Percentiles rank a stretch among this genome's conserved stretches.
Evolutionary conservation across 768 basidiomycete species (phyloP).

Genomic region (Trichaptum fuscoviolaceum): DNA sequence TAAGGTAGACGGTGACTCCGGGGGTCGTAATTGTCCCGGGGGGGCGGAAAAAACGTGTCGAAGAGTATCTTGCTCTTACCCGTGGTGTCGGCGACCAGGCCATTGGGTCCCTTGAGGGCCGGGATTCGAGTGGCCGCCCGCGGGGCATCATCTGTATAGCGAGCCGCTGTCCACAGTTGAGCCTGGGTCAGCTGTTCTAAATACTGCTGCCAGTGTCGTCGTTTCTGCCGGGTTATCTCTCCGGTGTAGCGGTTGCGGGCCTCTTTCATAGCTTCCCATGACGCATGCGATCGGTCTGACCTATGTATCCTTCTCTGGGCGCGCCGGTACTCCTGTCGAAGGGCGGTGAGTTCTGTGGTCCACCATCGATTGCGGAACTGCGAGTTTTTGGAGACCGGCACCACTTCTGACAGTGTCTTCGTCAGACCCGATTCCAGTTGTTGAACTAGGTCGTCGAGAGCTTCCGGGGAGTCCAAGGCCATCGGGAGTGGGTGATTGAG

Average conservation of each 20-base stretch:
- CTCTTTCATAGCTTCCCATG: too few relatives aligned
- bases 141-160: constrained; percentile 11
- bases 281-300: too few relatives aligned
- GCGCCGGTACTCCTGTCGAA: too few relatives aligned
- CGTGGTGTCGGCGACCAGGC: not conserved
- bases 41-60: constrained; percentile 1
- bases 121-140: constrained; percentile 16
- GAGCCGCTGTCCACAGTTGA: constrained; percentile 17
- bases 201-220: constrained; percentile 19
- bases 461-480: not conserved
- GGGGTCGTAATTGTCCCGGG: not conserved
- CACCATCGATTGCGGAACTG: not conserved
- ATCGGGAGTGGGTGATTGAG: too few relatives aligned
- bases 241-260: constrained; percentile 11
- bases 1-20: not conserved
- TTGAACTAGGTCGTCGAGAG: not conserved
- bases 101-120: constrained; percentile 8
- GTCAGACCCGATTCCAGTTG: not conserved
- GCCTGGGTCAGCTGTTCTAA: constrained; percentile 13
- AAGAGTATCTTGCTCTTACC: not conserved
- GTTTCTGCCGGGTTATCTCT: constrained; percentile 15
- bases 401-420: not conserved
- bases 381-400: not conserved
- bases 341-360: too few relatives aligned
- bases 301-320: too few relatives aligned